Base-by-base conservation (phyloP, 2,329 filamentous ascomycete genomes). In the Microcyclospora tardicrescens region DNA sequence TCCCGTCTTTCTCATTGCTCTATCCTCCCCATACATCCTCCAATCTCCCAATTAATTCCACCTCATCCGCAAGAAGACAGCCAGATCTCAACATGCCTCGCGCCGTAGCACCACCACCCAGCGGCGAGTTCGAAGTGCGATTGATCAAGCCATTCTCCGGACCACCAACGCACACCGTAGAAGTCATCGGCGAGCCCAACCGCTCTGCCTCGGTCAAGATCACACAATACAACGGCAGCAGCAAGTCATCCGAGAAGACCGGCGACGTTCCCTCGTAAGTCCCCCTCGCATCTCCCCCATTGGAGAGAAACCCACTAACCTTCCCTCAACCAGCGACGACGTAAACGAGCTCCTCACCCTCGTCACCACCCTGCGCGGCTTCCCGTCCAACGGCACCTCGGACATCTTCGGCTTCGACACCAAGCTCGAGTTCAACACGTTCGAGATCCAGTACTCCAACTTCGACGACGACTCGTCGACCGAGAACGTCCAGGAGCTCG, bases 361-460 rank as follows among this genome's bases (percentile, higher is more conserved):
- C n/a, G 49, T 63, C 39, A 51, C 48, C 33, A 46, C 55, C 8
- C 54, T 64, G 13, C 59, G 60, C 29, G 61, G 62, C 35, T 63
- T 64, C 50, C 62, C 62, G 10, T 56, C 55, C 6, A 54, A 59
- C 47, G 44, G 54, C 2, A 47, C 48, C 16, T 60, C 61, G 43
- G 62, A 65, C 42, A 46, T 65, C 15, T 65, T 61, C 46, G 61
- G 61, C 31, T 41, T 53, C 1, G 56, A 64, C 36, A 52, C 54
- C 14, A 61, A 59, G 47, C 41, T 65, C 24, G 60, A 63, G 35
- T 58, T 64, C 45, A 59, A 59, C 45, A 64, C 61, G 2, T 57
- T 63, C 39, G 61, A 64, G 41, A 60, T 64, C 28, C 61, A 65
- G 45, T 65, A 61, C 61, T 46, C 48, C 29, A 64, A 62, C 40